Conservation (phyloP, 192 early-diverging fungal genomes). For the Gigaspora rosea region DNA sequence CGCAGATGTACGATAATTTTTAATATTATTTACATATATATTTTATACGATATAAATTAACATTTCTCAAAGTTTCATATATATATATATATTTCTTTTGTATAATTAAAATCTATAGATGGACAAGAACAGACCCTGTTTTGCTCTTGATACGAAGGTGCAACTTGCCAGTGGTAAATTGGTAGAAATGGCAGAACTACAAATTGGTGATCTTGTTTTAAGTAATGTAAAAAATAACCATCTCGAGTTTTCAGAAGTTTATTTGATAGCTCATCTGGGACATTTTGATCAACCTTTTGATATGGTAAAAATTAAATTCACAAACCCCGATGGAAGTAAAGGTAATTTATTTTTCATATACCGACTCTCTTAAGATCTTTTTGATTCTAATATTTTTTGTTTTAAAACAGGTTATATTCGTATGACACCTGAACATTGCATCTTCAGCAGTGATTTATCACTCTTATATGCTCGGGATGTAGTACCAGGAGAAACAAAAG, state of each 20-base stretch:
- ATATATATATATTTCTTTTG: not conserved
- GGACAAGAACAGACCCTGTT: not conserved
- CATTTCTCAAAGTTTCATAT: not conserved
- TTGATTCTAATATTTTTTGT: not conserved
- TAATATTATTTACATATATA: too few species aligned
- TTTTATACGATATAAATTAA: slow-evolving; percentile 3
- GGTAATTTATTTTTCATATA: not conserved
- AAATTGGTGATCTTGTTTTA: slow-evolving; percentile 13
- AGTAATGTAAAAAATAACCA: slow-evolving; percentile 3
- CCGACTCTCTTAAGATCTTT: not conserved
- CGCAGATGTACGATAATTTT: too few species aligned
- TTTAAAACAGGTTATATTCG: slow-evolving; percentile 18
- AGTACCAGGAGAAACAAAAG: slow-evolving; percentile 2
- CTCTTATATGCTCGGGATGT: slow-evolving; percentile 18
- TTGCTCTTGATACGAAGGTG: slow-evolving; percentile 24
- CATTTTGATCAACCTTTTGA: not conserved
- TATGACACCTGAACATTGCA: slow-evolving; percentile 12
- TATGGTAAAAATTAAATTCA: slow-evolving; percentile 14
- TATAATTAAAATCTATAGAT: slow-evolving; percentile 14
- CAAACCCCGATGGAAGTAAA: slow-evolving; percentile 14
- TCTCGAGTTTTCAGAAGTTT: slow-evolving; percentile 12
- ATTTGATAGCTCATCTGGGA: slow-evolving; percentile 18
- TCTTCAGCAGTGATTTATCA: slow-evolving; percentile 14
- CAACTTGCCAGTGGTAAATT: slow-evolving; percentile 14
- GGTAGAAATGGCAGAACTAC: slow-evolving; percentile 21